phyloP scores from a whole-genome alignment of 108 stramenopile species.

The Cyclotella sp. region DNA sequence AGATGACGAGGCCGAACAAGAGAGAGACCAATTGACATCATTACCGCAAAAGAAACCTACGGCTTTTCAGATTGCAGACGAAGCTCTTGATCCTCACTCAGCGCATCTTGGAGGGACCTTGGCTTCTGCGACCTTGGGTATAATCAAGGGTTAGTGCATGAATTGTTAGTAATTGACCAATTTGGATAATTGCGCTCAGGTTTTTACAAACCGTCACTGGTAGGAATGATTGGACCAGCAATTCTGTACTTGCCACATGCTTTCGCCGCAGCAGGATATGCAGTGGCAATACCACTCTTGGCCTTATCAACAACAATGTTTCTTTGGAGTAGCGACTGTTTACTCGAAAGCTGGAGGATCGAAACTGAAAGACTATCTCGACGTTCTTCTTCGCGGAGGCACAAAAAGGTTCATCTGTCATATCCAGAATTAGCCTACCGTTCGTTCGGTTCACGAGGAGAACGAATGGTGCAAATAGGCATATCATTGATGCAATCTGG shows the following conservation, averaged over 20 bases:
- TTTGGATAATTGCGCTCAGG: background rate
- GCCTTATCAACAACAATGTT: conserved; percentile 53
- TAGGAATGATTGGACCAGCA: conserved; percentile 67
- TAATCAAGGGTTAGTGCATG: conserved; percentile 48
- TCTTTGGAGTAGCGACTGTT: conserved; percentile 47
- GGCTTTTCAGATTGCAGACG: background rate
- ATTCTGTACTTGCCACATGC: conserved; percentile 73
- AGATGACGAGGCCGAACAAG: conserved; percentile 32
- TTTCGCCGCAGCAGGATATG: conserved; percentile 61
- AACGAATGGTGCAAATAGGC: conserved; percentile 58
- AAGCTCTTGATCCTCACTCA: conserved; percentile 39
- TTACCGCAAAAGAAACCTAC: background rate
- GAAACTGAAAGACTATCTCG: conserved; percentile 32
- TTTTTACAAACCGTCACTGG: background rate
- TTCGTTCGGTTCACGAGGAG: conserved; percentile 56
- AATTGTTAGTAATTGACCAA: background rate
- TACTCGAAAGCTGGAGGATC: conserved; percentile 62
- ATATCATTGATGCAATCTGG: conserved; percentile 77
- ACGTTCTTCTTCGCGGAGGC: background rate
- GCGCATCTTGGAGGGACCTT: conserved; percentile 54
- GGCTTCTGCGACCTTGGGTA: conserved; percentile 56
- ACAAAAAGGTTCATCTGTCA: conserved; percentile 33
- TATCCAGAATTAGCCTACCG: conserved; percentile 73
- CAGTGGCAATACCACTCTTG: conserved; percentile 58
- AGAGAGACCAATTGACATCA: conserved; percentile 6